Conservation (phyloP, 2,329 filamentous ascomycete genomes). For the Trichoderma aggressivum region DNA sequence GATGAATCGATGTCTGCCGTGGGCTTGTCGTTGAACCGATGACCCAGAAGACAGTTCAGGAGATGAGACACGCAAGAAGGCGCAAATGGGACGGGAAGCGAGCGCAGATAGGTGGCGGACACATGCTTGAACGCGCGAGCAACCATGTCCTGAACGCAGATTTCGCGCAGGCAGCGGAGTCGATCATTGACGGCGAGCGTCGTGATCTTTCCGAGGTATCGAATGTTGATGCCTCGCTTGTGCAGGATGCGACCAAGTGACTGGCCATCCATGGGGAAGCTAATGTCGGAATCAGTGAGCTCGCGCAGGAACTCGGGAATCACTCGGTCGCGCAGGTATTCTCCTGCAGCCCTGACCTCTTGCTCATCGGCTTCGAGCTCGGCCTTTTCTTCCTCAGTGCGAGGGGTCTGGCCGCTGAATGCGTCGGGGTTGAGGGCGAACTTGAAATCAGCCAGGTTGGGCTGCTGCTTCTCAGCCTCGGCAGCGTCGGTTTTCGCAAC, state of each 20-base stretch:
- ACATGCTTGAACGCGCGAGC: slow-evolving; percentile 95
- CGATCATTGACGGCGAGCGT: slow-evolving; percentile 66
- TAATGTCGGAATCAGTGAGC: slow-evolving; percentile 85
- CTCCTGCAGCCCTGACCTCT: slow-evolving; percentile 80
- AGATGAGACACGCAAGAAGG: slow-evolving; percentile 78
- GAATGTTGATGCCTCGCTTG: slow-evolving; percentile 94
- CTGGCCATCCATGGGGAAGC: slow-evolving; percentile 97
- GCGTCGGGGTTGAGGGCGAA: slow-evolving; percentile 92
- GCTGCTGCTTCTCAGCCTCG: slow-evolving; percentile 47
- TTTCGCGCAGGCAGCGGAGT: slow-evolving; percentile 70
- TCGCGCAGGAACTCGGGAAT: slow-evolving; percentile 86
- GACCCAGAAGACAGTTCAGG: slow-evolving; percentile 87
- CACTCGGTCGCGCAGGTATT: slow-evolving; percentile 70
- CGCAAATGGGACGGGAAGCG: slow-evolving; percentile 76
- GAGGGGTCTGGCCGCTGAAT: slow-evolving; percentile 86
- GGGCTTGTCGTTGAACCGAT: slow-evolving; percentile 72
- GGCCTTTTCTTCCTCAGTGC: slow-evolving; percentile 85
- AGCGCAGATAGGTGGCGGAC: slow-evolving; percentile 72
- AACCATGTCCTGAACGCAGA: slow-evolving; percentile 89
- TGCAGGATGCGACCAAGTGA: slow-evolving; percentile 86
- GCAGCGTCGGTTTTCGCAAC: slow-evolving; percentile 41
- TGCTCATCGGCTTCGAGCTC: slow-evolving; percentile 80
- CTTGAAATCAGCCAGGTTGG: slow-evolving; percentile 83
- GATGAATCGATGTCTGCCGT: slow-evolving; percentile 71
- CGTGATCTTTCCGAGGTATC: slow-evolving; percentile 87